Percentiles rank a stretch among this genome's conserved stretches.
Conservation (phyloP, 495 filamentous ascomycete genomes). For the Pyronema domesticum region DNA sequence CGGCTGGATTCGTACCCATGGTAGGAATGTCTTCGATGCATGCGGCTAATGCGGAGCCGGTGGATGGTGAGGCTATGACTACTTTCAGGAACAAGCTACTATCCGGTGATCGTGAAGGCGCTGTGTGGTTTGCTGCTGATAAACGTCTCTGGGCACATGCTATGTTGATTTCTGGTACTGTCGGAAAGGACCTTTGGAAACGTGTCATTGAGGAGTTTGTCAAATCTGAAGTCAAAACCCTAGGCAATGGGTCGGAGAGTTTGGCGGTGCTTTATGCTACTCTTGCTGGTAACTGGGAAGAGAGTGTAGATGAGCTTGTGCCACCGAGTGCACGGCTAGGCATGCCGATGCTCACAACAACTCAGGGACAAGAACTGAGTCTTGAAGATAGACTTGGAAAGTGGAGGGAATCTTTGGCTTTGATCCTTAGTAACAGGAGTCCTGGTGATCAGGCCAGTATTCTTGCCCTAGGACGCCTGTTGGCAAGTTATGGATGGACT, state of each 20-base stretch:
- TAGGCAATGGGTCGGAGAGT: conserved; percentile 58
- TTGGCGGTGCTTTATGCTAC: conserved; percentile 82
- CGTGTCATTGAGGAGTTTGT: conserved; percentile 90
- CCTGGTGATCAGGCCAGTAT: conserved; percentile 59
- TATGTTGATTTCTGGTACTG: conserved; percentile 73
- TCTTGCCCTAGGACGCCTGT: conserved; percentile 58
- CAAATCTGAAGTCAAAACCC: conserved; percentile 68
- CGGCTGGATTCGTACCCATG: conserved; percentile 15
- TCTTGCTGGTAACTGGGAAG: conserved; percentile 82
- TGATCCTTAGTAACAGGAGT: conserved; percentile 76
- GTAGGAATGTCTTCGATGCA: conserved; percentile 17
- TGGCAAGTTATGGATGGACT: conserved; percentile 69
- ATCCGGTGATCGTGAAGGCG: conserved; percentile 69
- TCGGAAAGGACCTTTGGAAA: conserved; percentile 52
- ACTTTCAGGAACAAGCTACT: conserved; percentile 54
- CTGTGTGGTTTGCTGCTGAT: conserved; percentile 88
- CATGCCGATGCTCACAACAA: conserved; percentile 45
- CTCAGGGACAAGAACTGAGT: conserved; percentile 33
- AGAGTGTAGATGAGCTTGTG: conserved; percentile 92
- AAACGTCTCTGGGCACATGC: conserved; percentile 90
- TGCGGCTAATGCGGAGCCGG: conserved; percentile 36
- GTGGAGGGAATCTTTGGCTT: conserved; percentile 77
- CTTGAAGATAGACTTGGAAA: conserved; percentile 73
- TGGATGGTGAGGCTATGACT: conserved; percentile 48
- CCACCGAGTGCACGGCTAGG: conserved; percentile 82